phyloP scores from a whole-genome alignment of 768 basidiomycete species.

The Panellus pusillus region DNA sequence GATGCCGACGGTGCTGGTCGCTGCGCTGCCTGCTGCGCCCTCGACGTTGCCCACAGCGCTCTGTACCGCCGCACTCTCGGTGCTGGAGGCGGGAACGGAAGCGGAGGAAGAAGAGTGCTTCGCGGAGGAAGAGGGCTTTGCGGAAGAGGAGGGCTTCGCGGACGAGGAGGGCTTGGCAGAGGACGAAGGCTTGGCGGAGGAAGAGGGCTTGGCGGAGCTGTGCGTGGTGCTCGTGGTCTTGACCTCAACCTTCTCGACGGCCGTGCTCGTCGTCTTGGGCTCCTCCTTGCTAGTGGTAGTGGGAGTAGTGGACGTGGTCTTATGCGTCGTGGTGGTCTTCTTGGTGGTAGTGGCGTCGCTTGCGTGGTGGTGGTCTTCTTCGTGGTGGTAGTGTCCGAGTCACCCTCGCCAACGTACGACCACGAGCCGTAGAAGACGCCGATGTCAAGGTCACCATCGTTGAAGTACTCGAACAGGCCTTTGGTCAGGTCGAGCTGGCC shows the following conservation, averaged over 20 bases:
- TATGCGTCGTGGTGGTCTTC: not conserved
- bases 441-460: slow-evolving; percentile 4
- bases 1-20: no score
- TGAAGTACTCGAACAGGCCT: slow-evolving; percentile 17
- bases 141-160: slow-evolving; percentile 1
- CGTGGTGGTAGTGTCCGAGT: not conserved
- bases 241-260: not conserved
- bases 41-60: no score
- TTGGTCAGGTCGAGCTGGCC: slow-evolving; percentile 17
- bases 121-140: not conserved
- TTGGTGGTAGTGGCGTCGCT: not conserved
- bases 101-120: not conserved
- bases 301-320: not conserved
- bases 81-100: not conserved
- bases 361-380: not conserved
- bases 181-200: not conserved
- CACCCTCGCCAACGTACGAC: slow-evolving; percentile 10
- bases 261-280: not conserved
- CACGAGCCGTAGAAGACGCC: slow-evolving; percentile 13
- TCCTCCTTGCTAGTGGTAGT: not conserved
- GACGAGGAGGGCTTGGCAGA: not conserved
- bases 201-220: not conserved
- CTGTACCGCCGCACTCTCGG: no score
- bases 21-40: no score
- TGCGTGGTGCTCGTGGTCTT: not conserved